Conservation (phyloP, 139 green algal species). For the Zygnema cylindricum region DNA sequence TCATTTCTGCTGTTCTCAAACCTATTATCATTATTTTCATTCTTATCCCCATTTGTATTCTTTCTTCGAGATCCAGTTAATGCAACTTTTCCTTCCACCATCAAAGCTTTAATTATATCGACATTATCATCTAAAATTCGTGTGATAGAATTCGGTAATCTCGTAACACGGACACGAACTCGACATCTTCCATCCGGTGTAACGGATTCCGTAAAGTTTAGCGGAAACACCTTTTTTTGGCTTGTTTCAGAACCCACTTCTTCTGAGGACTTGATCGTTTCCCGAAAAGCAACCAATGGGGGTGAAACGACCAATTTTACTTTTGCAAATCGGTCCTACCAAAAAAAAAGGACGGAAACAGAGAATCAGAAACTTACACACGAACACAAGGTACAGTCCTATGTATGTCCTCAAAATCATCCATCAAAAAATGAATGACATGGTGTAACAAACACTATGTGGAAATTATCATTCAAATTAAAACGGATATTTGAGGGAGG, state of each 20-base stretch:
- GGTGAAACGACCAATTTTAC: conserved; percentile 88
- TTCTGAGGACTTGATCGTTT: conserved; percentile 79
- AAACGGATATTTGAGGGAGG: too few species aligned
- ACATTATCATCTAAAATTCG: conserved; percentile 34
- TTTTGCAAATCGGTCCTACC: conserved; percentile 84
- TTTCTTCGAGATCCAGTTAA: neutral
- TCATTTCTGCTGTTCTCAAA: conserved; percentile 16
- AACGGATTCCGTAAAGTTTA: conserved; percentile 78
- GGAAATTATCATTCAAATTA: too few species aligned
- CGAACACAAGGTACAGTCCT: too few species aligned
- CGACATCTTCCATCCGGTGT: conserved; percentile 76
- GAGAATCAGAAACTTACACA: too few species aligned
- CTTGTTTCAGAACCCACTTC: neutral
- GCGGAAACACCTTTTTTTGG: too few species aligned
- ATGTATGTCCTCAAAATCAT: too few species aligned
- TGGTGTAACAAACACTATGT: too few species aligned
- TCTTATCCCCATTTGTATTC: neutral
- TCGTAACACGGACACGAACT: conserved; percentile 75
- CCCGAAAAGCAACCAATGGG: conserved; percentile 91
- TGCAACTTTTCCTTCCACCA: conserved; percentile 26
- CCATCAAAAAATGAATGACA: too few species aligned
- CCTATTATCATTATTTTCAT: neutral
- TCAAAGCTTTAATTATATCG: conserved; percentile 26
- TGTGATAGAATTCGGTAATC: conserved; percentile 68
- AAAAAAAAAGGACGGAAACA: neutral